Base-by-base conservation (phyloP, 306 rosid genomes). In the Castanopsis chinensis region DNA sequence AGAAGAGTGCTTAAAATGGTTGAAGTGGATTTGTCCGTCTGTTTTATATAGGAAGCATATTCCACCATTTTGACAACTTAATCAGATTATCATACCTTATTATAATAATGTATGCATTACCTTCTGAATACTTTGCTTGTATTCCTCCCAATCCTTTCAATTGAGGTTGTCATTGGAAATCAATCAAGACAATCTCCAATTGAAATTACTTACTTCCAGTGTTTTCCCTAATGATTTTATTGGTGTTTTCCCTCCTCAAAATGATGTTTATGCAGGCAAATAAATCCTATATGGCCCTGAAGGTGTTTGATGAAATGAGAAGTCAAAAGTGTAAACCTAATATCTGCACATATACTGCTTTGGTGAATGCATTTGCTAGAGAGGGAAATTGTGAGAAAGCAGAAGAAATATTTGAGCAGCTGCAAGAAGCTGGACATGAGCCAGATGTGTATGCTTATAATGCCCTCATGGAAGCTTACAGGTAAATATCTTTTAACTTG, bases 301-400 rank as follows among this genome's bases (percentile, higher is more conserved):
- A 89, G 78, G 7, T 87, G 84, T 95, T 93, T 70, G 78, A 82
- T 58, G 99, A 93, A 85, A 95, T 95, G 97, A 78, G 27, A 73
- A 86, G 82, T 79, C 86, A 82, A 13, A 93, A 86, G 77, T 88
- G 91, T 78, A 90, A 78, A 77, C 99, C 94, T 21, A 95, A 93
- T 79, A 95, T 95, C 79, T 95, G 99, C 89, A 88, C 94, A 49
- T 95, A 90, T 70, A 93, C 98, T 18, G 98, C 98, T 43, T 54
- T 95, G 85, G 87, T 95, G 79, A 95, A 95, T 75, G 98, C 99
- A 85, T 90, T 93, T 91, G 94, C 96, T 4, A 90, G 97, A 82
- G 99, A 90, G 81, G 99, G 98, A 58, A 86, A 89, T 33, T 93
- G 99, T 75, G 99, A 95, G 88, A 95, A 90, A 87, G 98, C 99